A percentile compares a stretch with the other conserved stretches of the same genome.
Conservation (phyloP, 1,139 yeast species). For the Ogataea hybrid region DNA sequence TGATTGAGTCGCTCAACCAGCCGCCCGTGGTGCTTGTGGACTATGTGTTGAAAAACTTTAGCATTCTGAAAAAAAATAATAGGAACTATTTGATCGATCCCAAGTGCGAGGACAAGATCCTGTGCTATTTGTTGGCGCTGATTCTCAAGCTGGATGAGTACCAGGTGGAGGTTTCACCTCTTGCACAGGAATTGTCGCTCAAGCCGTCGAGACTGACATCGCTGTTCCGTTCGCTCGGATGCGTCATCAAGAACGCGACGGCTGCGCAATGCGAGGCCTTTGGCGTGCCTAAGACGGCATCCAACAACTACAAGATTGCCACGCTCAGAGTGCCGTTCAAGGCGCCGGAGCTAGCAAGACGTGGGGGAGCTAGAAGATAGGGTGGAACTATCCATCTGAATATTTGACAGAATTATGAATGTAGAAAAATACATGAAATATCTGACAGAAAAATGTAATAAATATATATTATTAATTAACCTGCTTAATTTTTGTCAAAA, state of each 20-base stretch:
- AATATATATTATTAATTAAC: no score
- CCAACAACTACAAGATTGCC: constrained; percentile 75
- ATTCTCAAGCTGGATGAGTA: constrained; percentile 76
- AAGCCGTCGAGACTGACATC: constrained; percentile 73
- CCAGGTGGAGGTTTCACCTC: constrained; percentile 71
- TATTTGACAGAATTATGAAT: no score
- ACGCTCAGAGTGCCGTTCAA: constrained; percentile 84
- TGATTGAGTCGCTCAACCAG: constrained; percentile 59
- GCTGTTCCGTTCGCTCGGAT: constrained; percentile 80
- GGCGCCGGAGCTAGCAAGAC: constrained; percentile 77
- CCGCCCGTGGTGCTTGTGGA: constrained; percentile 79
- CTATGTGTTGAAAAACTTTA: constrained; percentile 67
- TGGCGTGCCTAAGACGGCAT: constrained; percentile 67
- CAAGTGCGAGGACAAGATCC: constrained; percentile 76
- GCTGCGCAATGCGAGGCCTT: constrained; percentile 80
- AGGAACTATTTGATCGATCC: constrained; percentile 80
- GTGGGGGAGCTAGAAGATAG: constrained; percentile 38
- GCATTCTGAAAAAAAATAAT: constrained; percentile 64
- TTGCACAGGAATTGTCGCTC: constrained; percentile 81
- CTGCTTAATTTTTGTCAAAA: not conserved
- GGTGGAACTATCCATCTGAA: no score
- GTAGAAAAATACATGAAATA: no score
- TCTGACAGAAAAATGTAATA: no score
- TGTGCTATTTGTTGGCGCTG: constrained; percentile 73
- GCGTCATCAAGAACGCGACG: constrained; percentile 71